These are phyloP conservation scores for Hamamelis virginiana DNA, from an alignment of 164 flowering plant genomes.

Conservation along the genomic window DNA sequence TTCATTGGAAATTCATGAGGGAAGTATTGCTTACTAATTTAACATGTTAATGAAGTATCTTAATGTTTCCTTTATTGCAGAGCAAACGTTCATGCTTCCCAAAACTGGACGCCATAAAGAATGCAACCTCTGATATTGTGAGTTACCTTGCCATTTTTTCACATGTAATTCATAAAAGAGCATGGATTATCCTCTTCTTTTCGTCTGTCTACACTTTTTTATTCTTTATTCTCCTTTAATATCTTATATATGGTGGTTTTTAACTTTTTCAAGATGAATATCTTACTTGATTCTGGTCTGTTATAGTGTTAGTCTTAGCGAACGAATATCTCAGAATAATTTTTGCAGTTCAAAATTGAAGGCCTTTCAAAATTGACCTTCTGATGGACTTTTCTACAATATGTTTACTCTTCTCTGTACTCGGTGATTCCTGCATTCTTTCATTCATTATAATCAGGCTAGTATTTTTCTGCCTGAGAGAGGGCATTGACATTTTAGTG, in stretches of 20 bases:
- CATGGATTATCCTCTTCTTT: neutral
- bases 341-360: neutral
- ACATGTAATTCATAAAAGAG: neutral
- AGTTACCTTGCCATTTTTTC: constrained; percentile 26
- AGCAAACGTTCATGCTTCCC: constrained; percentile 85
- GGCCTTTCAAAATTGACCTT: no score
- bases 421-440: no score
- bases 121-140: constrained; percentile 96
- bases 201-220: neutral
- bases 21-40: neutral
- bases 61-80: constrained; percentile 45
- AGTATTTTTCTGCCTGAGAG: no score
- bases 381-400: no score
- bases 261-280: no score
- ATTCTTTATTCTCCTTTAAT: neutral
- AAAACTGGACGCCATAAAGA: constrained; percentile 85
- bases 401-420: no score
- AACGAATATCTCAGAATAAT: no score
- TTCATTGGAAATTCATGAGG: neutral
- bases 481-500: no score
- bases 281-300: neutral
- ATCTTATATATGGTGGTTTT: neutral
- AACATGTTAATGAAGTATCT: constrained; percentile 1
- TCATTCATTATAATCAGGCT: no score
- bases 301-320: neutral